phyloP scores from a whole-genome alignment of 805 yeast species.

The Pichia nanzhaoensis region DNA sequence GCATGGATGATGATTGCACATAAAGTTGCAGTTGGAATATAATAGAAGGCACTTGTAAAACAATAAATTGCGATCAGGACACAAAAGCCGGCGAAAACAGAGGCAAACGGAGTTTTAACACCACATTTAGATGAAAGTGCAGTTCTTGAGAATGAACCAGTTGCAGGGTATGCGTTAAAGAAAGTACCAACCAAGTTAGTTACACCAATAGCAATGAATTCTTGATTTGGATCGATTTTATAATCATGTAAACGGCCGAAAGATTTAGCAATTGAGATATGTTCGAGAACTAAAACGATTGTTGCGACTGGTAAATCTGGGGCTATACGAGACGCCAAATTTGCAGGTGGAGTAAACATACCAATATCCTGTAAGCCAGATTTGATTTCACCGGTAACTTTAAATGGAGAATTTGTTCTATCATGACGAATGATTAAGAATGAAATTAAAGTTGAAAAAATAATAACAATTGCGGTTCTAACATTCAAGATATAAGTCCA shows the following conservation, averaged over 20 bases:
- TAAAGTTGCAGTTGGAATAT: conserved; percentile 82
- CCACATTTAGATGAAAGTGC: conserved; percentile 92
- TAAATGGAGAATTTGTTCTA: conserved; percentile 37
- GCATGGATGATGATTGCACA: conserved; percentile 89
- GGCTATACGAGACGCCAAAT: conserved; percentile 54
- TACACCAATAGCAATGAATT: conserved; percentile 86
- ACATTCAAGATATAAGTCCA: conserved; percentile 62
- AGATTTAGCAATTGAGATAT: conserved; percentile 86
- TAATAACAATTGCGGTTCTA: conserved; percentile 73
- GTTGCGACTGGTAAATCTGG: conserved; percentile 82
- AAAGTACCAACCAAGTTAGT: conserved; percentile 86
- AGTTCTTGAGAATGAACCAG: conserved; percentile 91
- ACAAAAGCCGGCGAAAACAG: conserved; percentile 82
- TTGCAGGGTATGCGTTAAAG: conserved; percentile 89
- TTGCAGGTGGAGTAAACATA: conserved; percentile 52
- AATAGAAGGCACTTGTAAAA: conserved; percentile 75
- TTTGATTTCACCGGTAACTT: conserved; percentile 71
- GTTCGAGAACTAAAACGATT: conserved; percentile 77
- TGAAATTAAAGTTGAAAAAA: conserved; percentile 74
- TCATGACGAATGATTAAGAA: conserved; percentile 60
- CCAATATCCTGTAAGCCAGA: conserved; percentile 75
- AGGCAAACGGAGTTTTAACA: conserved; percentile 92
- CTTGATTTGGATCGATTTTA: conserved; percentile 88
- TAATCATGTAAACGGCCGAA: conserved; percentile 89
- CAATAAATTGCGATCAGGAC: conserved; percentile 80